Conservation (phyloP, 1,139 yeast genomes). For the Kodamaea fungicola region DNA sequence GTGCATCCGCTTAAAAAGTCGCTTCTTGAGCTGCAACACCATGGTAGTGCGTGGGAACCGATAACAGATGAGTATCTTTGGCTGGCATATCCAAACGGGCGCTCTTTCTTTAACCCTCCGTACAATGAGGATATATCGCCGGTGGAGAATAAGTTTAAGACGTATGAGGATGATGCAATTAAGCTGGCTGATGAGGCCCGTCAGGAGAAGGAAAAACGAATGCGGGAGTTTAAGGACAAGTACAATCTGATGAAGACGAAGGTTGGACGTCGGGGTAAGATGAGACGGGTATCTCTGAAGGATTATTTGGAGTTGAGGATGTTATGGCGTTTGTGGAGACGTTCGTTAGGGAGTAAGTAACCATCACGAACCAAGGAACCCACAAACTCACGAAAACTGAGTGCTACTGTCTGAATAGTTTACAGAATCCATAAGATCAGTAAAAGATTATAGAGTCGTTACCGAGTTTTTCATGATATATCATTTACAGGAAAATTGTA, state of each 20-base stretch:
- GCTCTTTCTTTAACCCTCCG: slow-evolving; percentile 36
- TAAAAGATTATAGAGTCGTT: no score
- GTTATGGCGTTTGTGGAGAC: no score
- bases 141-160: slow-evolving; percentile 26
- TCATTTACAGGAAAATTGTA: no score
- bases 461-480: no score
- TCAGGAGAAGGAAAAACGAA: slow-evolving; percentile 16
- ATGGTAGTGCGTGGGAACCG: slow-evolving; percentile 22
- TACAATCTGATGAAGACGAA: slow-evolving; percentile 18
- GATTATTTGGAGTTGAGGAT: slow-evolving; percentile 24
- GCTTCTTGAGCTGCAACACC: slow-evolving; percentile 29
- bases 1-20: slow-evolving; percentile 38
- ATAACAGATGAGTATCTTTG: slow-evolving; percentile 43
- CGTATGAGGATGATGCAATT: slow-evolving; percentile 34
- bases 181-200: slow-evolving; percentile 18
- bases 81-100: slow-evolving; percentile 36
- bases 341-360: no score
- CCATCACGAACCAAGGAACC: no score
- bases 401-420: no score
- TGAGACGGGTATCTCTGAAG: slow-evolving; percentile 30
- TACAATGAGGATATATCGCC: slow-evolving; percentile 23
- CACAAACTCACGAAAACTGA: no score
- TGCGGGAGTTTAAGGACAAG: slow-evolving; percentile 9
- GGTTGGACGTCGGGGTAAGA: slow-evolving; percentile 27
- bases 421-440: no score